Evolutionary conservation across 306 rosid genomes (phyloP).

Genomic region (Inga laurina): DNA sequence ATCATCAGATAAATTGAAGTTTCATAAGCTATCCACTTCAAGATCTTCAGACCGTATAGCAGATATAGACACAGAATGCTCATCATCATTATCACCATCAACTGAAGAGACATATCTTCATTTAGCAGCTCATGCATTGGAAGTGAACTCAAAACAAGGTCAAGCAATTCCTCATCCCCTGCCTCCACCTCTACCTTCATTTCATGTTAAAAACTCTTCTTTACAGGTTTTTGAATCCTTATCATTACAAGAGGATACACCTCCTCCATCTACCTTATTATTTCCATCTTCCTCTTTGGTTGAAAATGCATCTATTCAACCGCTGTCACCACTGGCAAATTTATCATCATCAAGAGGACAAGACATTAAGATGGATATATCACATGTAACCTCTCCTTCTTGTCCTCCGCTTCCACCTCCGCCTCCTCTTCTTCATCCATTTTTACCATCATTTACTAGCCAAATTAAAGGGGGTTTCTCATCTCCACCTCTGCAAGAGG

Average conservation of each 20-base stretch:
- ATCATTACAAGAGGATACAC: constrained; percentile 33
- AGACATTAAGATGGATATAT: constrained; percentile 20
- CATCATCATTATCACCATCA: constrained; percentile 39
- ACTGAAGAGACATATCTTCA: constrained; percentile 43
- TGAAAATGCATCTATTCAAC: constrained; percentile 20
- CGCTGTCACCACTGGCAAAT: constrained; percentile 2
- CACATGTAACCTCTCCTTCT: constrained; percentile 40
- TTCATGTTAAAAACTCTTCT: constrained; percentile 27
- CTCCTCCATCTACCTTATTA: constrained; percentile 33
- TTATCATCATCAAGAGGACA: constrained; percentile 24
- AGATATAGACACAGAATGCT: constrained; percentile 46
- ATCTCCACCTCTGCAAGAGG: constrained; percentile 36
- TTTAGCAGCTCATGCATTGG: constrained; percentile 27
- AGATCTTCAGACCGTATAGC: constrained; percentile 23
- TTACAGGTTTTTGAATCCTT: constrained; percentile 23
- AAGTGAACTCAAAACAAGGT: constrained; percentile 37
- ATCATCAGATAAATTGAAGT: background rate
- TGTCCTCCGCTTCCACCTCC: constrained; percentile 40
- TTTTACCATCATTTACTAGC: constrained; percentile 41
- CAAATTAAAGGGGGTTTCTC: constrained; percentile 1
- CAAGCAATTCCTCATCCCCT: constrained; percentile 32
- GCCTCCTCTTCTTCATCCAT: constrained; percentile 52
- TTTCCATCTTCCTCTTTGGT: constrained; percentile 28
- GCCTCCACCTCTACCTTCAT: constrained; percentile 21
- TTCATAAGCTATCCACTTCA: background rate